A percentile compares a stretch with the other conserved stretches of the same genome.
phyloP scores from a whole-genome alignment of 805 yeast species.

The Schizosaccharomyces japonicus region DNA sequence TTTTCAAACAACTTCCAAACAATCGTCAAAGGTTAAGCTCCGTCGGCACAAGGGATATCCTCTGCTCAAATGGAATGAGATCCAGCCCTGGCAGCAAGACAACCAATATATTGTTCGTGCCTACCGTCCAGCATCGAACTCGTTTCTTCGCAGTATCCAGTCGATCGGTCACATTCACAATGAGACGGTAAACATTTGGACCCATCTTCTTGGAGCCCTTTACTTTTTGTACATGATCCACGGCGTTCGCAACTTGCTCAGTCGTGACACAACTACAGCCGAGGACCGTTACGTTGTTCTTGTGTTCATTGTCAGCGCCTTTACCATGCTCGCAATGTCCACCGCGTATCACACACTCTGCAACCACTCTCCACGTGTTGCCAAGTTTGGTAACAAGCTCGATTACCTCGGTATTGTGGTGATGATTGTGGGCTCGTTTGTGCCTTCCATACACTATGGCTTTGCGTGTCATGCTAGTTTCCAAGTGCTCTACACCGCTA shows the following conservation, averaged over 20 bases:
- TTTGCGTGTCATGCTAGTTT: slow-evolving; percentile 19
- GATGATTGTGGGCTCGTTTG: slow-evolving; percentile 39
- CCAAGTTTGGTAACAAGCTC: slow-evolving; percentile 37
- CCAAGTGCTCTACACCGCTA: slow-evolving; percentile 13
- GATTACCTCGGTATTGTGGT: slow-evolving; percentile 58
- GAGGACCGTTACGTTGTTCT: slow-evolving; percentile 25
- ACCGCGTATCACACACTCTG: slow-evolving; percentile 45
- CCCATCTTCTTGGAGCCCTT: slow-evolving; percentile 26
- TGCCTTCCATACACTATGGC: slow-evolving; percentile 27
- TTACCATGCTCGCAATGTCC: slow-evolving; percentile 35
- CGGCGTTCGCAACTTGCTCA: slow-evolving; percentile 12
- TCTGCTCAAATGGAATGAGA: slow-evolving; percentile 23
- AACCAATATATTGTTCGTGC: slow-evolving; percentile 43
- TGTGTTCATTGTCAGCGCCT: slow-evolving; percentile 33
- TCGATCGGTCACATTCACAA: slow-evolving; percentile 38
- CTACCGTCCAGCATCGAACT: slow-evolving; percentile 33
- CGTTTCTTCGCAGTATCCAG: slow-evolving; percentile 23
- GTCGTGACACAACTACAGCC: slow-evolving; percentile 14
- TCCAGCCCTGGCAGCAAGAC: slow-evolving; percentile 54
- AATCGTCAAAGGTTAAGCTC: no score
- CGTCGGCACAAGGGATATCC: not conserved
- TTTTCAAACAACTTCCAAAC: no score
- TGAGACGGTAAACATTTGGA: slow-evolving; percentile 47
- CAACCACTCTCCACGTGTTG: slow-evolving; percentile 35
- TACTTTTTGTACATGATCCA: slow-evolving; percentile 7